Conservation (phyloP, 345 rosid genomes). For the Acer negundo region DNA sequence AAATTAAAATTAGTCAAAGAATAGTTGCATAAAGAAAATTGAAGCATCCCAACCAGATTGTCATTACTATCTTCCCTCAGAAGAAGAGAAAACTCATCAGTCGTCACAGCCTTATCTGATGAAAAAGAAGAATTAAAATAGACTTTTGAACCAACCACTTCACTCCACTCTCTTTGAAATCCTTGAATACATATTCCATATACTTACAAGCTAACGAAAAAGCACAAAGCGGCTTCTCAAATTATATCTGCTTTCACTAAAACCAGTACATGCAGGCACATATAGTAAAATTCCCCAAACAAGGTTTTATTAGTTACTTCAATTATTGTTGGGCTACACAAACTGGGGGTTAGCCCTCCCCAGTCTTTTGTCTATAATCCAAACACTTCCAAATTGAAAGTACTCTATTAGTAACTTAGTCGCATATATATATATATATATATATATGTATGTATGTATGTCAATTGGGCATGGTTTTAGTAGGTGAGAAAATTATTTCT, state of each 20-base stretch:
- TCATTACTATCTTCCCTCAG: no score
- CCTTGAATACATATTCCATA: background rate
- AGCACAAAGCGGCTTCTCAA: background rate
- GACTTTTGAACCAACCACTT: background rate
- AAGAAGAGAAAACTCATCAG: background rate
- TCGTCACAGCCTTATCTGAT: background rate
- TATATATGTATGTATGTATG: background rate
- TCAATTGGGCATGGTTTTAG: background rate
- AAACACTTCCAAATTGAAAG: background rate
- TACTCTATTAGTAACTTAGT: background rate
- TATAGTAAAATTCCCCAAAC: background rate
- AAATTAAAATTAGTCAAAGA: no score
- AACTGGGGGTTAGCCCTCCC: constrained; percentile 13
- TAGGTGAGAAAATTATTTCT: background rate
- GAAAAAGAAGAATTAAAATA: background rate
- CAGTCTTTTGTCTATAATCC: background rate
- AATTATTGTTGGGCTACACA: constrained; percentile 9
- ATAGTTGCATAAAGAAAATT: no score
- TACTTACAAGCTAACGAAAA: background rate
- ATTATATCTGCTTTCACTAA: background rate
- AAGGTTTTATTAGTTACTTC: background rate
- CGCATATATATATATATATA: no score
- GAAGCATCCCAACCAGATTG: no score
- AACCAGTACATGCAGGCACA: background rate
- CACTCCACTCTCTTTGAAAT: background rate